Evolutionary conservation across 1,139 yeast species (phyloP).

Genomic region (Debaryomyces sp.): DNA sequence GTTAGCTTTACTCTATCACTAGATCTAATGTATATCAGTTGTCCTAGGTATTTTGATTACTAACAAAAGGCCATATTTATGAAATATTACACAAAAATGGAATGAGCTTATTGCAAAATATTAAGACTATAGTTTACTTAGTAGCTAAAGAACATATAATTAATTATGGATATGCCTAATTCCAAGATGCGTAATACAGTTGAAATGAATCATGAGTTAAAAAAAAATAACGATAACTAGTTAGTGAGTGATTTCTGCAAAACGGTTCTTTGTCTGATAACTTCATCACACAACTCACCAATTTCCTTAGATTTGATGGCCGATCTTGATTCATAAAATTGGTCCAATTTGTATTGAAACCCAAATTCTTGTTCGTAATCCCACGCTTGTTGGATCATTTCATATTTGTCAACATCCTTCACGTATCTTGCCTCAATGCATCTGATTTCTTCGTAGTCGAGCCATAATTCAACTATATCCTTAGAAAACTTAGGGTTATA

Average conservation of each 20-base stretch:
- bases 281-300: conserved; percentile 67
- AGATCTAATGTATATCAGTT: not conserved
- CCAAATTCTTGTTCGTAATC: conserved; percentile 78
- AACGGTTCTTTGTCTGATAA: conserved; percentile 57
- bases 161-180: not conserved
- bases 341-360: conserved; percentile 59
- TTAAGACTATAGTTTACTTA: not conserved
- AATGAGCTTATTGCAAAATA: not conserved
- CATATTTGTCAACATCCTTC: conserved; percentile 93
- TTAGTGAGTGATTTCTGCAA: conserved; percentile 33
- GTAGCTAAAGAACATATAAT: not conserved
- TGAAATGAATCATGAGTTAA: not conserved
- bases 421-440: conserved; percentile 85
- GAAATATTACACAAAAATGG: conserved; percentile 1
- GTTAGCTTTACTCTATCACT: not conserved
- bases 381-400: conserved; percentile 85
- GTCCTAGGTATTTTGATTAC: not conserved
- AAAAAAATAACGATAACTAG: not conserved
- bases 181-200: not conserved
- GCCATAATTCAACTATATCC: conserved; percentile 77
- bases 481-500: conserved; percentile 65
- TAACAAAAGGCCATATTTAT: not conserved
- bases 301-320: conserved; percentile 76
- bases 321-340: conserved; percentile 66
- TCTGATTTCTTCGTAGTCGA: conserved; percentile 86